A percentile compares a stretch with the other conserved stretches of the same genome.
These are phyloP conservation scores for Triticum dicoccoides DNA, from an alignment of 176 grass and related monocot genomes.

Conservation along the genomic window DNA sequence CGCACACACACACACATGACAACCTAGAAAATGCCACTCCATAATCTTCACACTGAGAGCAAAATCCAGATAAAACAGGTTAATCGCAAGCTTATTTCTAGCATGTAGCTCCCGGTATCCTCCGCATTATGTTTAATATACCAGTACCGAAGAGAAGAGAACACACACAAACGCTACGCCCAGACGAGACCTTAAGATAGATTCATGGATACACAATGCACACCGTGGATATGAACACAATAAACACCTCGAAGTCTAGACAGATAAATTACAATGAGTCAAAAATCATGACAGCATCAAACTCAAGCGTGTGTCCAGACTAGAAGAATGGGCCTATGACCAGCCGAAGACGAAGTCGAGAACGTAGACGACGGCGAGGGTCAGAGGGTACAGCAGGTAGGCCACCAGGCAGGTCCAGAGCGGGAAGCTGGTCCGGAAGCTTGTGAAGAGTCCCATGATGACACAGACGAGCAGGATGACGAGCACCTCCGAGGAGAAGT, in stretches of 20 bases:
- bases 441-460: conserved; percentile 86
- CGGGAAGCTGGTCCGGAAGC: conserved; percentile 83
- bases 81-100: background rate
- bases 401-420: conserved; percentile 92
- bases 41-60: background rate
- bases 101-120: background rate
- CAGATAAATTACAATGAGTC: conserved; percentile 20
- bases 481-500: conserved; percentile 91
- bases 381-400: conserved; percentile 69
- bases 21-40: background rate
- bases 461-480: conserved; percentile 81
- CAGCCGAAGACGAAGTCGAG: conserved; percentile 83
- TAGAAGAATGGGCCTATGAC: conserved; percentile 49
- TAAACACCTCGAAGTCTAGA: background rate
- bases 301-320: background rate
- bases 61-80: background rate
- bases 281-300: conserved; percentile 25
- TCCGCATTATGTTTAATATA: background rate
- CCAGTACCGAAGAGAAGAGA: background rate
- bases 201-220: background rate
- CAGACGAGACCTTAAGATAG: background rate
- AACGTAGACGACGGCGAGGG: conserved; percentile 71
- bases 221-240: conserved; percentile 18
- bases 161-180: background rate
- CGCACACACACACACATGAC: background rate